phyloP scores from a whole-genome alignment of 768 basidiomycete genomes.

The Gelatoporia subvermispora region DNA sequence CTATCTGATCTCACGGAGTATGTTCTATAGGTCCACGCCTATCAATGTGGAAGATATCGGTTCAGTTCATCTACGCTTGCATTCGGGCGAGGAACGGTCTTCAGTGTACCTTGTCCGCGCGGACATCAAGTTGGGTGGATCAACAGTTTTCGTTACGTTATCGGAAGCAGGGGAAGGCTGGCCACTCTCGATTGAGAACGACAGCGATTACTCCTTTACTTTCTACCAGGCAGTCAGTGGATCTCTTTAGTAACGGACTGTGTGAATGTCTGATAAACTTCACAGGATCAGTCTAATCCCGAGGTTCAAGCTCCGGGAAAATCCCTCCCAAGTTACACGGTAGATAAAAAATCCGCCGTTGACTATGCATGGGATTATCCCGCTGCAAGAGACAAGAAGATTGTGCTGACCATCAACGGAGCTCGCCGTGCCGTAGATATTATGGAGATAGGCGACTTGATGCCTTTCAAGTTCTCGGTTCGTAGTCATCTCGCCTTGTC shows the following conservation, averaged over 20 bases:
- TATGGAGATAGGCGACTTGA: constrained; percentile 90
- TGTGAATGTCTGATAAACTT: constrained; percentile 2
- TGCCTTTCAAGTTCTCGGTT: constrained; percentile 85
- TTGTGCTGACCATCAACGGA: constrained; percentile 60
- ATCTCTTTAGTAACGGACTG: not conserved
- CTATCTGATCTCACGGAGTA: constrained; percentile 4
- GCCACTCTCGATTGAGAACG: constrained; percentile 91
- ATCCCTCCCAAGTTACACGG: constrained; percentile 45
- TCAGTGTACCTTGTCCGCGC: constrained; percentile 57
- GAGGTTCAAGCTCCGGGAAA: constrained; percentile 40
- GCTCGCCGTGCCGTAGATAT: constrained; percentile 73
- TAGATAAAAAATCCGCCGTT: constrained; percentile 48
- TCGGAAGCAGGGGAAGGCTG: constrained; percentile 63
- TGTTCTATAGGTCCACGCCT: constrained; percentile 71
- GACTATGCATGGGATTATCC: constrained; percentile 95
- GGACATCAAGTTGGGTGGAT: constrained; percentile 78
- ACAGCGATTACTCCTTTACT: constrained; percentile 64
- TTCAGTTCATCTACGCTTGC: constrained; percentile 66
- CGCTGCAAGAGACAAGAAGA: constrained; percentile 73
- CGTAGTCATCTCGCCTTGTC: constrained; percentile 18
- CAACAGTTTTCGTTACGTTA: constrained; percentile 85
- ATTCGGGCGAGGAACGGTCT: constrained; percentile 34
- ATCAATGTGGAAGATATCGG: constrained; percentile 93
- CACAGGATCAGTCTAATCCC: constrained; percentile 24
- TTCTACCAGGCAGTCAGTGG: constrained; percentile 69